phyloP scores from a whole-genome alignment of 2,329 filamentous ascomycete genomes.

The Arthrobotrys conoides region DNA sequence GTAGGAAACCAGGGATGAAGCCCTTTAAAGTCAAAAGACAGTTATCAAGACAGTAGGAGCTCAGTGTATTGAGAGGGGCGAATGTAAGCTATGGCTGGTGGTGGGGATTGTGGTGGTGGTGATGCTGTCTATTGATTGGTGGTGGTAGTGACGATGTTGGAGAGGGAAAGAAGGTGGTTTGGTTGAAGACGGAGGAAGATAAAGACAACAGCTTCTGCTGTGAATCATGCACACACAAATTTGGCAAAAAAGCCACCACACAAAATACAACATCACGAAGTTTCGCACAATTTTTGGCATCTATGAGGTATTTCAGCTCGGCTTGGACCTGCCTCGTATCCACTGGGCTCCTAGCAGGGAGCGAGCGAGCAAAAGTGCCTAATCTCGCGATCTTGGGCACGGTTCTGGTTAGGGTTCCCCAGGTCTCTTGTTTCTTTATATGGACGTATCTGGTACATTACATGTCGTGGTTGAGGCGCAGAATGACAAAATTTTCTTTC shows the following conservation, averaged over 20 bases:
- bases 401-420: constrained; percentile 7
- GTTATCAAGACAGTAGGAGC: background rate
- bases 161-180: constrained; percentile 4
- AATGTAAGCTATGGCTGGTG: background rate
- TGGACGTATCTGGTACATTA: background rate
- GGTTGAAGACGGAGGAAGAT: background rate
- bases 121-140: background rate
- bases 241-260: constrained; percentile 14
- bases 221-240: constrained; percentile 29
- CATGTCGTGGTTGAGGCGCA: constrained; percentile 56
- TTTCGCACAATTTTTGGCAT: constrained; percentile 6
- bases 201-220: background rate
- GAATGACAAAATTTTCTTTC: constrained; percentile 58
- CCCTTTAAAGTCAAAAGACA: background rate
- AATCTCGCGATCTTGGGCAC: constrained; percentile 6
- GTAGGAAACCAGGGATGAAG: background rate
- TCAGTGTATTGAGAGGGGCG: background rate
- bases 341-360: background rate
- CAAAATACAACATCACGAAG: constrained; percentile 20
- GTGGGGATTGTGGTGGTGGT: background rate
- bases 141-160: constrained; percentile 11
- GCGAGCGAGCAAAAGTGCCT: background rate
- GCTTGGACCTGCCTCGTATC: constrained; percentile 21
- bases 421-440: background rate
- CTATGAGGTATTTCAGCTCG: constrained; percentile 15